Evolutionary conservation across 495 filamentous ascomycete genomes (phyloP).

Genomic region (Penicillium maclennaniae): DNA sequence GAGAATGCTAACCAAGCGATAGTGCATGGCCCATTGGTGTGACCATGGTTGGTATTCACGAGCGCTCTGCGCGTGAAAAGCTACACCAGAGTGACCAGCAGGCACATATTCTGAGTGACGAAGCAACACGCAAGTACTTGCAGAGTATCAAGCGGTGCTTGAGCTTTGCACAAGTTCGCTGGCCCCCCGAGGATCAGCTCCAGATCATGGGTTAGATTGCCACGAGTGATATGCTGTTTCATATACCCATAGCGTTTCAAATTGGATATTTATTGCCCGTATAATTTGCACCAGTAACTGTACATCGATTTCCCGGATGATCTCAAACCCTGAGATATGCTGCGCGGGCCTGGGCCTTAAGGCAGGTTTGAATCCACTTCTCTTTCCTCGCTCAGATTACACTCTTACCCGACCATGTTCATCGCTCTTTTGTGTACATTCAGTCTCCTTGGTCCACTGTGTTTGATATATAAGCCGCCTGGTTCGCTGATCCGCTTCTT

Average conservation of each 20-base stretch:
- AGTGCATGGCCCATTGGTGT: constrained; percentile 97
- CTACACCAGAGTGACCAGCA: constrained; percentile 82
- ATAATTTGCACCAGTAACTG: neutral
- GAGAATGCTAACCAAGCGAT: constrained; percentile 13
- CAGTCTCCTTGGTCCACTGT: constrained; percentile 53
- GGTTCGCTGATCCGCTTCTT: constrained; percentile 61
- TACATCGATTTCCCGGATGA: neutral
- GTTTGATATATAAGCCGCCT: constrained; percentile 73
- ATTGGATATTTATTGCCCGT: neutral
- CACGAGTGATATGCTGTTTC: neutral
- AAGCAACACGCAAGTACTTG: constrained; percentile 88
- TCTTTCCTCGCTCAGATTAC: neutral
- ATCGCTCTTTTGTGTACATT: constrained; percentile 41
- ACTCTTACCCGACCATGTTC: constrained; percentile 35
- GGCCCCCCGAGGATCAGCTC: constrained; percentile 87
- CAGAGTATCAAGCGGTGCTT: constrained; percentile 97
- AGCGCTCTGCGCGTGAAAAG: constrained; percentile 91
- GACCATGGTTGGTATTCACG: constrained; percentile 99
- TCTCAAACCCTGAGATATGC: neutral
- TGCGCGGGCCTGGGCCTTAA: neutral
- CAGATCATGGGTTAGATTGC: constrained; percentile 88
- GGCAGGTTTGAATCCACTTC: neutral
- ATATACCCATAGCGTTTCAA: constrained; percentile 11
- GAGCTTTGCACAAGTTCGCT: constrained; percentile 93
- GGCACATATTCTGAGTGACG: constrained; percentile 96